phyloP scores from a whole-genome alignment of 495 filamentous ascomycete genomes.

The Aspergillus biplanus region DNA sequence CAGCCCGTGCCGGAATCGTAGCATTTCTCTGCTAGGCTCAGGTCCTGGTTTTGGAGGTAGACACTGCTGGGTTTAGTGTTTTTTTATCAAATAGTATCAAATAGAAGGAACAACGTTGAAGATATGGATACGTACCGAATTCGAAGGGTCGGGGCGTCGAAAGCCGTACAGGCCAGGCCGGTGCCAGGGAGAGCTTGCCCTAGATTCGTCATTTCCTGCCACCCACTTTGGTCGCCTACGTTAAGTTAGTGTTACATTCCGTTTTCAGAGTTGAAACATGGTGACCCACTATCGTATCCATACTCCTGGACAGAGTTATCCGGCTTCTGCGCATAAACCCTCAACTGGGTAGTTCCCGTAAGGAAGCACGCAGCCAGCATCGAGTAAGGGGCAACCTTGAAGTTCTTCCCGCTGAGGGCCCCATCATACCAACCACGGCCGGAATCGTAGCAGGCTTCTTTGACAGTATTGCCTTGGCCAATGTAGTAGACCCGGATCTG shows the following conservation, averaged over 20 bases:
- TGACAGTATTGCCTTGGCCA: slow-evolving; percentile 16
- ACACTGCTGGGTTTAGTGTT: slow-evolving; percentile 18
- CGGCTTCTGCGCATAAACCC: slow-evolving; percentile 22
- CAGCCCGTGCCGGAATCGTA: slow-evolving; percentile 24
- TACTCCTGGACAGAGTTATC: slow-evolving; percentile 28
- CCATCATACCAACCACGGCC: slow-evolving; percentile 22
- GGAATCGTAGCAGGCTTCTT: slow-evolving; percentile 15
- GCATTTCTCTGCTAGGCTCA: slow-evolving; percentile 15
- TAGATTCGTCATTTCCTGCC: slow-evolving; percentile 24
- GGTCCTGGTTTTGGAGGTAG: slow-evolving; percentile 15
- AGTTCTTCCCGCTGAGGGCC: slow-evolving; percentile 8
- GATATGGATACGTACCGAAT: too few relatives aligned
- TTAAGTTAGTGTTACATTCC: background rate
- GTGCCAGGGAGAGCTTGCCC: slow-evolving; percentile 22
- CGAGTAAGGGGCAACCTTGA: slow-evolving; percentile 23
- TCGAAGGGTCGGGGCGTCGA: slow-evolving; percentile 8
- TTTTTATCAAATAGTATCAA: too few relatives aligned
- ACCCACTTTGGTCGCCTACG: slow-evolving; percentile 20
- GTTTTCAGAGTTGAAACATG: background rate
- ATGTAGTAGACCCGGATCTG: slow-evolving; percentile 23
- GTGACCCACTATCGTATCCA: slow-evolving; percentile 13
- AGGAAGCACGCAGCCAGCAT: slow-evolving; percentile 15
- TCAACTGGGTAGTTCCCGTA: slow-evolving; percentile 10
- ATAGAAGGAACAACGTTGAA: too few relatives aligned
- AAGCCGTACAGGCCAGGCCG: slow-evolving; percentile 18